A percentile compares a stretch with the other conserved stretches of the same genome.
phyloP scores from a whole-genome alignment of 495 filamentous ascomycete genomes.

The Aspergillus steynii region DNA sequence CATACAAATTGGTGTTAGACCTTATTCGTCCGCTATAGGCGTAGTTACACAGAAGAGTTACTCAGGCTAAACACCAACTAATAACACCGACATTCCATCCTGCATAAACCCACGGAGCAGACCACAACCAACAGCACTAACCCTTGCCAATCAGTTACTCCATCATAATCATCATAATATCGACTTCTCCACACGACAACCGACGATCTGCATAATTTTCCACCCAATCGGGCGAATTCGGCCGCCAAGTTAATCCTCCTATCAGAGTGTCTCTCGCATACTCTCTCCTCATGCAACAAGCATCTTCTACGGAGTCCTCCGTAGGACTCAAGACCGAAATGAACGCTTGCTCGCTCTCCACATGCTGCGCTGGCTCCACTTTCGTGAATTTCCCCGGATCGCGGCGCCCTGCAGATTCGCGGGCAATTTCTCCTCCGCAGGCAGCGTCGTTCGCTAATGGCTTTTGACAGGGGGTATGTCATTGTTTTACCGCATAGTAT shows the following conservation, averaged over 20 bases:
- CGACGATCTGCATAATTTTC: conserved; percentile 27
- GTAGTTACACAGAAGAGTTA: no score
- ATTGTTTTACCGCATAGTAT: not conserved
- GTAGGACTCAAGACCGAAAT: not conserved
- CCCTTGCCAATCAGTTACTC: not conserved
- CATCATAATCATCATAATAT: conserved; percentile 1
- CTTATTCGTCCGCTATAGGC: no score
- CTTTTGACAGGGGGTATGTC: not conserved
- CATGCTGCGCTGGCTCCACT: not conserved
- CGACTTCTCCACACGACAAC: not conserved
- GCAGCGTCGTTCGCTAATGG: not conserved
- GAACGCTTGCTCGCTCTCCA: conserved; percentile 7
- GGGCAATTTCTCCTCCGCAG: not conserved
- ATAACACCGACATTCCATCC: not conserved
- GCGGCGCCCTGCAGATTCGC: not conserved
- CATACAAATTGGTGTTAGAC: not conserved
- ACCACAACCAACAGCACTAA: not conserved
- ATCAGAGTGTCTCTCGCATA: conserved; percentile 20
- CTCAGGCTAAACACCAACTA: not conserved
- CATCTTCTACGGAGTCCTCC: not conserved
- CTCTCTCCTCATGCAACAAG: not conserved
- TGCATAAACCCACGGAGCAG: not conserved
- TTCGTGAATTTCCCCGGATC: conserved; percentile 7
- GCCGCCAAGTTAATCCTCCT: conserved; percentile 33
- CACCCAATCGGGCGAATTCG: conserved; percentile 36